A percentile compares a stretch with the other conserved stretches of the same genome.
phyloP scores from a whole-genome alignment of 331 rosid species.

The Acacia pycnantha region DNA sequence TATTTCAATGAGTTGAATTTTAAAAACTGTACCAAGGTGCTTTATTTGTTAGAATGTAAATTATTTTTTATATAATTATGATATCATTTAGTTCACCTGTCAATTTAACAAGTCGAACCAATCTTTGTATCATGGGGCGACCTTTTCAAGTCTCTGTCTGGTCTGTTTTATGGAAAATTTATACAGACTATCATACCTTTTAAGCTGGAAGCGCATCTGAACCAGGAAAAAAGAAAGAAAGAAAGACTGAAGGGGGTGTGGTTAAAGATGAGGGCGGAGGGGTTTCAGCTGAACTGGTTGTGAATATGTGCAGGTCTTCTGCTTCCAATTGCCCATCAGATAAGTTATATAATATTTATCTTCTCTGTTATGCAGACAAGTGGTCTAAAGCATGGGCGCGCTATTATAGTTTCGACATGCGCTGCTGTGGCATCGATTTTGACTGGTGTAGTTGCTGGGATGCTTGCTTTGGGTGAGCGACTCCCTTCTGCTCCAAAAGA shows the following conservation, averaged over 20 bases:
- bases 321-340: not conserved
- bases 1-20: not conserved
- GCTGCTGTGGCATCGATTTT: constrained; percentile 98
- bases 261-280: not conserved
- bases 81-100: not conserved
- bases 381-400: constrained; percentile 97
- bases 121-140: not conserved
- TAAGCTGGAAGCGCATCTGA: constrained; percentile 16
- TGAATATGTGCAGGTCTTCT: constrained; percentile 15
- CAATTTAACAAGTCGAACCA: not conserved
- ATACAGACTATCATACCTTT: not conserved
- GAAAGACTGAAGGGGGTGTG: not conserved
- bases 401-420: constrained; percentile 90
- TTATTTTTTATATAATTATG: not conserved
- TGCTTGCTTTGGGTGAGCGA: constrained; percentile 96
- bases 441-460: constrained; percentile 96
- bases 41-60: not conserved
- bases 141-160: not conserved
- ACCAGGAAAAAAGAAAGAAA: not conserved
- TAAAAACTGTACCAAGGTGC: not conserved
- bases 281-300: constrained; percentile 1
- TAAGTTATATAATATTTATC: constrained; percentile 6
- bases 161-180: not conserved
- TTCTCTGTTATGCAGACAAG: constrained; percentile 61
- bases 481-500: constrained; percentile 89